These are phyloP conservation scores for Gossypium ekmanianum DNA, from an alignment of 345 rosid genomes.

Conservation along the genomic window DNA sequence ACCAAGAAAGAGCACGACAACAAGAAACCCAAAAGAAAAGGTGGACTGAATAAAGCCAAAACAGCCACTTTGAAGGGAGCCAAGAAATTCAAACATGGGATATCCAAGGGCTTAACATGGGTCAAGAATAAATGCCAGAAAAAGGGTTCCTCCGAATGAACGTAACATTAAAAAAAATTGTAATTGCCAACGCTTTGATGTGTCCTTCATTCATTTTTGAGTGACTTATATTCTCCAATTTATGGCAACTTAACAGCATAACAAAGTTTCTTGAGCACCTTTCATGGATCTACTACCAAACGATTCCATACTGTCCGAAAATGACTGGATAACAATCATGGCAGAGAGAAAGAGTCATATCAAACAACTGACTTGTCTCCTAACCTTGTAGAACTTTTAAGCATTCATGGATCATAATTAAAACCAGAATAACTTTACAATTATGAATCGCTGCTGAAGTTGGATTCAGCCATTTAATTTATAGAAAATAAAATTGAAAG, in stretches of 20 bases:
- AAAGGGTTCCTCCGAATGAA: constrained; percentile 1
- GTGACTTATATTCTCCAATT: neutral
- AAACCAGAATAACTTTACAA: neutral
- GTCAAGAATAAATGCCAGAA: constrained; percentile 15
- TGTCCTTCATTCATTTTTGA: neutral
- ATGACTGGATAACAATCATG: neutral
- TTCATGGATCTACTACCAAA: neutral
- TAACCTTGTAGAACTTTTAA: neutral
- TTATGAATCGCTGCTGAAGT: neutral
- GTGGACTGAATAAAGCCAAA: constrained; percentile 2
- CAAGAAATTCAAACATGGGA: constrained; percentile 9
- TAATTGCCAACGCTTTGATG: neutral
- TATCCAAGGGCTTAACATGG: constrained; percentile 9
- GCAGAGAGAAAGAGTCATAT: neutral
- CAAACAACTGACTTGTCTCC: neutral
- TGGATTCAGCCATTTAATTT: constrained; percentile 3
- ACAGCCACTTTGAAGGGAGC: neutral
- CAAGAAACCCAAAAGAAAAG: constrained; percentile 6
- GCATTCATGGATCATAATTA: neutral
- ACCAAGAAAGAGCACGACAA: constrained; percentile 32
- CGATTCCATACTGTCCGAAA: neutral
- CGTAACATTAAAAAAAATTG: neutral
- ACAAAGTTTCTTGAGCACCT: neutral
- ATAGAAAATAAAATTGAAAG: neutral
- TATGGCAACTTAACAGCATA: neutral